Evolutionary conservation across 2,329 filamentous ascomycete species (phyloP).

Genomic region (Fusarium mexicanum): DNA sequence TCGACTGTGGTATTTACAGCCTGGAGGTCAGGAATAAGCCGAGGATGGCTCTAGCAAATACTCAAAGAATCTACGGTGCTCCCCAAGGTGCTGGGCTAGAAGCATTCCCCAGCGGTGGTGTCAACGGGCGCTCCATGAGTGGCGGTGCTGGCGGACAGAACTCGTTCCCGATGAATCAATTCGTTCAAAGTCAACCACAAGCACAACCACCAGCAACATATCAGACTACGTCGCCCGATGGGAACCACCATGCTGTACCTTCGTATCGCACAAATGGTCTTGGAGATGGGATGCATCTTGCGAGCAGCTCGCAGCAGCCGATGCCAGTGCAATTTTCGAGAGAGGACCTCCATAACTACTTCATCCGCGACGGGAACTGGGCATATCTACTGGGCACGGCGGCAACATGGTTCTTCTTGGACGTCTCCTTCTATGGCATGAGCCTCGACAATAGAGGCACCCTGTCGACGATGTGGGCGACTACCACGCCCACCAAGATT

Average conservation of each 20-base stretch:
- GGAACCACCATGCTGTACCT: conserved; percentile 20
- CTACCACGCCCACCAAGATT: conserved; percentile 46
- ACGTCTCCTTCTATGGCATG: conserved; percentile 65
- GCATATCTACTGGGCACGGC: conserved; percentile 54
- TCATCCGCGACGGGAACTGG: conserved; percentile 55
- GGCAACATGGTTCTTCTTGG: conserved; percentile 62
- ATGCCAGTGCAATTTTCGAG: conserved; percentile 60
- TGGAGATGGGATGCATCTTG: conserved; percentile 26
- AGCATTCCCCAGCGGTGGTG: conserved; percentile 23
- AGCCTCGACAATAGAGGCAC: conserved; percentile 56
- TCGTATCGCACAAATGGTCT: conserved; percentile 39
- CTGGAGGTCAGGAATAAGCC: conserved; percentile 72
- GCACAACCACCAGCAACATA: conserved; percentile 6
- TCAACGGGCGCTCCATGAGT: conserved; percentile 27
- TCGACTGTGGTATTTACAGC: conserved; percentile 72
- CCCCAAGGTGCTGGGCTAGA: conserved; percentile 35
- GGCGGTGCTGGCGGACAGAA: conserved; percentile 16
- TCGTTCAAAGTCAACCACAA: conserved; percentile 23
- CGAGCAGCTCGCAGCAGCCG: conserved; percentile 48
- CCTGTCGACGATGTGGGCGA: conserved; percentile 52
- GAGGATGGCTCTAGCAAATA: conserved; percentile 66
- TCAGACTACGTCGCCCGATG: conserved; percentile 41
- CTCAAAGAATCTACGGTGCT: conserved; percentile 66
- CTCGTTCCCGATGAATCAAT: conserved; percentile 35
- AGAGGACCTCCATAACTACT: conserved; percentile 60